A percentile compares a stretch with the other conserved stretches of the same genome.
Conservation (phyloP, 768 basidiomycete species). For the Suillus alpinus region DNA sequence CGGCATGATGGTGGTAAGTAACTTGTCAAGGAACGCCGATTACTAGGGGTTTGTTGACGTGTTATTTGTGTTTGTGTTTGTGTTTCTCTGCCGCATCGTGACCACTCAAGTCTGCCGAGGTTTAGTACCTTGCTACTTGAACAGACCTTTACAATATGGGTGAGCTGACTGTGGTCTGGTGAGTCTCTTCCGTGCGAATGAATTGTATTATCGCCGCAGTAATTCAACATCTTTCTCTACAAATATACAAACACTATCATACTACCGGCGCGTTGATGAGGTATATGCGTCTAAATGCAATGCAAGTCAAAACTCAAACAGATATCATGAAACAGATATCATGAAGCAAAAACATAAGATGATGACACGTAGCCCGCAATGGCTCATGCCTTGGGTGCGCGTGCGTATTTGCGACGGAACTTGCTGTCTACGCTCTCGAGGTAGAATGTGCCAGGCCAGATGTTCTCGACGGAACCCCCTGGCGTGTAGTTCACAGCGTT, state of each 20-base stretch:
- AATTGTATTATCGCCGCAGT: not conserved
- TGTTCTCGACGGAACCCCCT: slow-evolving; percentile 82
- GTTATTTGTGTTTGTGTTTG: not conserved
- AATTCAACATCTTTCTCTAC: not conserved
- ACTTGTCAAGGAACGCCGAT: not conserved
- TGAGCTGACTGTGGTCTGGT: too few species aligned
- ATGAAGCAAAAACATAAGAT: not conserved
- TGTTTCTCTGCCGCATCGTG: not conserved
- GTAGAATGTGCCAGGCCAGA: slow-evolving; percentile 94
- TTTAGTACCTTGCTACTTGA: not conserved
- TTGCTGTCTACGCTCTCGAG: slow-evolving; percentile 87
- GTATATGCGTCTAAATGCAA: slow-evolving; percentile 7
- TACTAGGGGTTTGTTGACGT: not conserved
- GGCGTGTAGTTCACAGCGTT: slow-evolving; percentile 85
- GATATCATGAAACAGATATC: not conserved
- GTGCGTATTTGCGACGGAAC: slow-evolving; percentile 85
- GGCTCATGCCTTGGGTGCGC: slow-evolving; percentile 32
- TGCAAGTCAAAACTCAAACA: not conserved
- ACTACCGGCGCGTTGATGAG: not conserved
- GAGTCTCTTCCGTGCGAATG: not conserved
- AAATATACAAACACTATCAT: not conserved
- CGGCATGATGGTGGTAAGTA: not conserved
- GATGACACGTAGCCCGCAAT: not conserved
- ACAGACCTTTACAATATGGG: not conserved
- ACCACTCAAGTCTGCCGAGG: not conserved